Evolutionary conservation across 441 rosid species (phyloP), one percentile per base, ranked within the genome.

Genomic region (Raphanus hybrid): DNA sequence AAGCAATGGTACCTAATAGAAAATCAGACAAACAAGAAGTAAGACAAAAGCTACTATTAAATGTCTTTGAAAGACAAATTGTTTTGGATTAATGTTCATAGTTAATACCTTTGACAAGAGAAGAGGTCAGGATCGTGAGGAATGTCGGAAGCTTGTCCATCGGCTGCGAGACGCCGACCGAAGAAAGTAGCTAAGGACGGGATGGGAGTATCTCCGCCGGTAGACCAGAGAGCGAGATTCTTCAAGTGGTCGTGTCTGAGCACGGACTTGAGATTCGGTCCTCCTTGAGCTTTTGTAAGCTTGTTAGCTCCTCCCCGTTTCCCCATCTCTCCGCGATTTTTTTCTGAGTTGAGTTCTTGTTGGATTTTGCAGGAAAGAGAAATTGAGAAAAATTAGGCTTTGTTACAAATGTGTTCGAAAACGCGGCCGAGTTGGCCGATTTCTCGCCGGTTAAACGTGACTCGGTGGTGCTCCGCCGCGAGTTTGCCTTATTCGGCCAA

Each of bases 231-330:
- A 3, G 89, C 88, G 15, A 89, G 82, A 39, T 79, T 85, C 75
- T 79, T 87, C 74, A 87, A 63, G 80, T 89, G 89, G 4, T 86
- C 84, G 14, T 86, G 83, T 83, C 87, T 84, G 37, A 87, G 39
- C 5, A 67, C 64, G 16, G 74, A 78, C 7, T 78, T 73, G 84
- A 79, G 52, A 80, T 77, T 48, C 11, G 78, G 67, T 60, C 43
- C 69, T 39, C 80, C 64, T 27, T 64, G 81, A 62, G 73, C 7
- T 23, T 55, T 71, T 11, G 85, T 72, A 54, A 67, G 77, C 45
- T 35, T 84, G 9, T 78, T 78, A 15, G 82, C 79, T 65, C 84
- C 75, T 69, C 84, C 75, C 32, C 77, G 81, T 85, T 78, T 87
- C 3, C 83, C 86, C 91, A 87, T 67, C 34, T 23, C 26, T 23